Conservation (phyloP, 1,284 basidiomycete species). For the Volvariella surrecta region DNA sequence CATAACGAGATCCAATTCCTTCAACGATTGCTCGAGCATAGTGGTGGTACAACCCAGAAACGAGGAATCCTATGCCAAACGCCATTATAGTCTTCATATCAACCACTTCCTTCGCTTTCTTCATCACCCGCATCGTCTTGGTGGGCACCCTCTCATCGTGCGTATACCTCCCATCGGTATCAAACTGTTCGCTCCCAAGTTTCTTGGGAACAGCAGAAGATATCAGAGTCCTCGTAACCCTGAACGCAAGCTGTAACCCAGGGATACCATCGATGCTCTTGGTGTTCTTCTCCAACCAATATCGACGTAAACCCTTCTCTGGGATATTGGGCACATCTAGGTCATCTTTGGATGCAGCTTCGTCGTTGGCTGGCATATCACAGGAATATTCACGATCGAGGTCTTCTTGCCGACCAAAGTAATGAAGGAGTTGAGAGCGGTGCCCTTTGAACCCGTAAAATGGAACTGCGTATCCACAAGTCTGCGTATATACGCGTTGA, state of each 20-base stretch:
- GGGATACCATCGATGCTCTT: constrained; percentile 44
- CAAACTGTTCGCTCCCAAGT: neutral
- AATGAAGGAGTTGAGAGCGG: constrained; percentile 28
- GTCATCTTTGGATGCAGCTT: constrained; percentile 2
- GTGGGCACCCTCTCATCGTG: too few relatives aligned
- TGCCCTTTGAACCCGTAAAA: constrained; percentile 37
- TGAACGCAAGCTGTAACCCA: constrained; percentile 20
- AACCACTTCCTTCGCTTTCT: neutral
- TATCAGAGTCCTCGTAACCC: constrained; percentile 14
- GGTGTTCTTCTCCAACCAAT: constrained; percentile 37
- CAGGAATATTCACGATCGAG: constrained; percentile 2
- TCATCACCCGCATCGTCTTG: neutral
- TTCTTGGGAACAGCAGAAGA: neutral
- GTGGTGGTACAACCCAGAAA: neutral
- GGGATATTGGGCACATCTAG: constrained; percentile 10
- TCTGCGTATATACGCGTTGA: constrained; percentile 21
- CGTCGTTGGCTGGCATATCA: constrained; percentile 8
- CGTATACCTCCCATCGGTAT: too few relatives aligned
- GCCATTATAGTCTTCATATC: neutral
- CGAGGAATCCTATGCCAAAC: neutral
- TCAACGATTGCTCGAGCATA: too few relatives aligned
- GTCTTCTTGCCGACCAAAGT: constrained; percentile 3
- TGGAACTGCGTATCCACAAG: constrained; percentile 47
- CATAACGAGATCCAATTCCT: too few relatives aligned
- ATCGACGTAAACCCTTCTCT: constrained; percentile 29